A percentile compares a stretch with the other conserved stretches of the same genome.
phyloP scores from a whole-genome alignment of 306 rosid genomes.

The Malus orientalis region DNA sequence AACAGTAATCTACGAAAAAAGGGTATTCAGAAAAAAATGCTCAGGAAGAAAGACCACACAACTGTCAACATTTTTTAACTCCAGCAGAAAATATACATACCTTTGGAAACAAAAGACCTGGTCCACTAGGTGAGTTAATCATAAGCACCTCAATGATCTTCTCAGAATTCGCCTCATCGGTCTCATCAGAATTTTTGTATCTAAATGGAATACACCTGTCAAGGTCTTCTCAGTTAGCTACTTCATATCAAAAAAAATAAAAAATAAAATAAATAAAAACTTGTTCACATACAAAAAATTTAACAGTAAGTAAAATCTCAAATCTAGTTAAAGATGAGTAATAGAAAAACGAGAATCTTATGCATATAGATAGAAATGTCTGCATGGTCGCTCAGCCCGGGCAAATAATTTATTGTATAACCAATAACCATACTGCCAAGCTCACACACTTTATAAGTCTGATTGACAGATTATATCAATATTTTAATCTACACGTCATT shows the following conservation, averaged over 20 bases:
- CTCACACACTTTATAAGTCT: too few species aligned
- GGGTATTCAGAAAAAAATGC: background rate
- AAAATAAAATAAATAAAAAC: background rate
- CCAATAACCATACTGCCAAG: background rate
- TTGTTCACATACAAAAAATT: background rate
- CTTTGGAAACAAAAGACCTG: slow-evolving; percentile 58
- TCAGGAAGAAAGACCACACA: background rate
- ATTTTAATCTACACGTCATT: background rate
- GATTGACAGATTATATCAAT: background rate
- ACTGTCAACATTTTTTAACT: background rate
- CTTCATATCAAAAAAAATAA: background rate
- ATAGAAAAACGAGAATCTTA: background rate
- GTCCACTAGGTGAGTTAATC: slow-evolving; percentile 51
- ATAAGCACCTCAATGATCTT: slow-evolving; percentile 49
- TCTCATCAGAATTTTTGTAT: slow-evolving; percentile 22
- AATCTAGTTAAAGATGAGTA: background rate
- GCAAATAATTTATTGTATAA: background rate
- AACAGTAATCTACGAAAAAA: background rate
- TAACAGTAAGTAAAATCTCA: background rate
- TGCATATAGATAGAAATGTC: background rate
- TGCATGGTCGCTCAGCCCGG: background rate
- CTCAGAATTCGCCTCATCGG: slow-evolving; percentile 23
- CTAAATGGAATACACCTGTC: slow-evolving; percentile 55
- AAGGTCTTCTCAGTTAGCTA: slow-evolving; percentile 1
- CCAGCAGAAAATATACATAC: slow-evolving; percentile 10